Percentiles rank a stretch among this genome's conserved stretches.
phyloP scores from a whole-genome alignment of 2,329 filamentous ascomycete genomes.

The Diaporthe aspalathi region DNA sequence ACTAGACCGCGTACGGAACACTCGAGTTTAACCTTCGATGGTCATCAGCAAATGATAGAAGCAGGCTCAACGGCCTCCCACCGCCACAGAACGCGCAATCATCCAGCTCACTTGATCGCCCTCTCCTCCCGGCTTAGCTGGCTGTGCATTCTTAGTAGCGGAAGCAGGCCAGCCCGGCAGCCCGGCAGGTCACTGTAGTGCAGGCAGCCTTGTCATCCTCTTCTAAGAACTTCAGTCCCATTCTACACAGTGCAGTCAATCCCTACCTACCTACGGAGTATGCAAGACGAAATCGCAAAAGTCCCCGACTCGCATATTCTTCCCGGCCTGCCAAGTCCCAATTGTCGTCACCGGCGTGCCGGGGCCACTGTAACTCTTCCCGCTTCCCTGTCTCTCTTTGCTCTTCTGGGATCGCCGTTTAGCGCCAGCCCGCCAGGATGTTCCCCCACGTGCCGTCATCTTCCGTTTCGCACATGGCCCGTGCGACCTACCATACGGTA shows the following conservation, averaged over 20 bases:
- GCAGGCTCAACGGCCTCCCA: background rate
- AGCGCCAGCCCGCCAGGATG: background rate
- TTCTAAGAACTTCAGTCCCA: no score
- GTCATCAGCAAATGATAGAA: background rate
- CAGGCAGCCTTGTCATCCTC: no score
- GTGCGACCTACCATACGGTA: constrained; percentile 1
- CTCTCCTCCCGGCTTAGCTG: background rate
- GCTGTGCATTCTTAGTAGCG: no score
- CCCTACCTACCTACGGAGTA: no score
- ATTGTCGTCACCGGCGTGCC: background rate
- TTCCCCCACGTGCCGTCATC: background rate
- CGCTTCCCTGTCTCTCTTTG: no score
- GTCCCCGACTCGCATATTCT: background rate
- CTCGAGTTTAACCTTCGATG: no score
- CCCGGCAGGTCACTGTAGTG: no score
- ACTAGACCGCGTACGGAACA: no score
- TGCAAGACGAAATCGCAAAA: background rate
- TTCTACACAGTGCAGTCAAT: background rate
- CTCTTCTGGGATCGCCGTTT: background rate
- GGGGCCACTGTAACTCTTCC: background rate
- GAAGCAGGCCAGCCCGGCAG: no score
- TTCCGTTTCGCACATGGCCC: background rate
- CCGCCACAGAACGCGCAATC: constrained; percentile 27
- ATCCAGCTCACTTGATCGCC: background rate
- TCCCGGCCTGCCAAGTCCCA: constrained; percentile 1